A percentile compares a stretch with the other conserved stretches of the same genome.
Evolutionary conservation across 495 filamentous ascomycete species (phyloP).

Genomic region (Coniosporium apollinis): DNA sequence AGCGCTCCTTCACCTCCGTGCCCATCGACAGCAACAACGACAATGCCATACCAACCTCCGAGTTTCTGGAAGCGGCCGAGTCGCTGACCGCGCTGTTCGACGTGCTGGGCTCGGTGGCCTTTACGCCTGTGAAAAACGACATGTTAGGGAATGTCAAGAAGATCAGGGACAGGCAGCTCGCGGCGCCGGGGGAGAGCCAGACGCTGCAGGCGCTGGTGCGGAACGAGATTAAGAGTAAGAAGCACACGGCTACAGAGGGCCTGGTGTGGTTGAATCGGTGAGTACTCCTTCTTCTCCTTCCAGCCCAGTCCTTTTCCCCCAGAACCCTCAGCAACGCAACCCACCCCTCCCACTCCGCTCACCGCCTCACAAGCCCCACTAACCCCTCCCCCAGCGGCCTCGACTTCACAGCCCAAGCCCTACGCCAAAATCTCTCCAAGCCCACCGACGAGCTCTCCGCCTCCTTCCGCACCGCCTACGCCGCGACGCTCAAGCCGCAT

Average conservation of each 20-base stretch:
- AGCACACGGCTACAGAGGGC: constrained; percentile 74
- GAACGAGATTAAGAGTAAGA: constrained; percentile 75
- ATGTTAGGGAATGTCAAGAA: constrained; percentile 93
- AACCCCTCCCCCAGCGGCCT: constrained; percentile 53
- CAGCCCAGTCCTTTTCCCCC: constrained; percentile 2
- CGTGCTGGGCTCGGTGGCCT: constrained; percentile 63
- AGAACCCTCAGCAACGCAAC: constrained; percentile 5
- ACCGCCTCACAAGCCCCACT: no score
- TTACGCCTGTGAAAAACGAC: constrained; percentile 76
- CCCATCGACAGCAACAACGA: constrained; percentile 52
- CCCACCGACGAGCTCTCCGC: constrained; percentile 53
- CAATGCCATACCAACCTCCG: constrained; percentile 62
- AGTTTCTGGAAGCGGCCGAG: constrained; percentile 87
- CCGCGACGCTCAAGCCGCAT: constrained; percentile 70
- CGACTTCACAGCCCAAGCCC: constrained; percentile 75
- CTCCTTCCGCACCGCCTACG: constrained; percentile 80
- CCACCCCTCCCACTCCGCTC: constrained; percentile 1
- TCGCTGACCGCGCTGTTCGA: constrained; percentile 75
- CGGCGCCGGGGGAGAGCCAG: constrained; percentile 55
- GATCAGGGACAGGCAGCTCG: constrained; percentile 68
- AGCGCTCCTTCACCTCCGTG: constrained; percentile 68
- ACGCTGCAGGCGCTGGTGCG: constrained; percentile 68
- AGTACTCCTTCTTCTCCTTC: constrained; percentile 11
- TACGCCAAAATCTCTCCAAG: constrained; percentile 57
- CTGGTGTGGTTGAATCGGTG: constrained; percentile 86